A percentile compares a stretch with the other conserved stretches of the same genome.
phyloP scores from a whole-genome alignment of 2,329 filamentous ascomycete genomes.

The Arthrobotrys musiformis region DNA sequence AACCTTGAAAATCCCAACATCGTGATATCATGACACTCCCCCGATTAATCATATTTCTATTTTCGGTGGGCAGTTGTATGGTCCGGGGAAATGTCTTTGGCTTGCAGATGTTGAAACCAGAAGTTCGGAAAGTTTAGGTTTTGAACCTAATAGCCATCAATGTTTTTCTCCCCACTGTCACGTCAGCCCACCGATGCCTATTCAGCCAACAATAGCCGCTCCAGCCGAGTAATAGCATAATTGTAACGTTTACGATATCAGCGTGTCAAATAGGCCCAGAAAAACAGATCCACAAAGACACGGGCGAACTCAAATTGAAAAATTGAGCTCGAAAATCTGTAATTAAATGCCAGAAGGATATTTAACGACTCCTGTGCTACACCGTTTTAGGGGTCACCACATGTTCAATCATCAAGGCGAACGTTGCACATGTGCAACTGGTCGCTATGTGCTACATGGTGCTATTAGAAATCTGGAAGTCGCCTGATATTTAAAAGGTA shows the following conservation, averaged over 20 bases:
- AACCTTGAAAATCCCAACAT: background rate
- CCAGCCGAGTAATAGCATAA: background rate
- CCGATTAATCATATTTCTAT: background rate
- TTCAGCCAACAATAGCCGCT: constrained; percentile 1
- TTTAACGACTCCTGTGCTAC: background rate
- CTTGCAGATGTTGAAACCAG: constrained; percentile 10
- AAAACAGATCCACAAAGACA: background rate
- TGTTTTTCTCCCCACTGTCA: constrained; percentile 1
- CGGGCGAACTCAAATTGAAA: no score
- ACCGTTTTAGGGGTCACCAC: background rate
- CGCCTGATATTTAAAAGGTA: background rate
- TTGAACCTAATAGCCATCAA: background rate
- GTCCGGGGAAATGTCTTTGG: background rate
- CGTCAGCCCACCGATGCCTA: background rate
- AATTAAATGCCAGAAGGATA: background rate
- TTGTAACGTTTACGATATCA: no score
- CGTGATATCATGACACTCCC: background rate
- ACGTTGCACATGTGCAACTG: background rate
- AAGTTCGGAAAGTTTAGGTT: background rate
- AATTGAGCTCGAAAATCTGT: no score
- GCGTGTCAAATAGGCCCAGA: background rate
- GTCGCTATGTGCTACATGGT: background rate
- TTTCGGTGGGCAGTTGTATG: background rate
- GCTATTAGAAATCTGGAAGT: background rate
- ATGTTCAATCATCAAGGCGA: background rate